Conservation (phyloP, 768 basidiomycete species). For the Leccinellum rugosiceps region DNA sequence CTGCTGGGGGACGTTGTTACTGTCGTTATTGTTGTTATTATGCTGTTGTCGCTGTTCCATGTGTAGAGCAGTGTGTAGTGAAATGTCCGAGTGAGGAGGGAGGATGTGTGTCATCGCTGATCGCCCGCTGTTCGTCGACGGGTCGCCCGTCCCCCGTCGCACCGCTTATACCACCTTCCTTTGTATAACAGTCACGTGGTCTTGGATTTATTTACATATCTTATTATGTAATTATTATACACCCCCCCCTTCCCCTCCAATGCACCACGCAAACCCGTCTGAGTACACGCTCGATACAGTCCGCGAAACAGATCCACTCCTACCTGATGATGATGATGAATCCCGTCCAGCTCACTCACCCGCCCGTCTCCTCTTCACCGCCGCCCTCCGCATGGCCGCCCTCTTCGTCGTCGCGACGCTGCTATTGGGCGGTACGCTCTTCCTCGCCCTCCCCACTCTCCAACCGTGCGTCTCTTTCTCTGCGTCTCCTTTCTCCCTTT, state of each 20-base stretch:
- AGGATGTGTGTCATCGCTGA: conserved; percentile 46
- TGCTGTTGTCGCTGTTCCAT: conserved; percentile 64
- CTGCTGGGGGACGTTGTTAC: conserved; percentile 25
- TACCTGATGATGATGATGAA: conserved; percentile 29
- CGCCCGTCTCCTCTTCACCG: conserved; percentile 66
- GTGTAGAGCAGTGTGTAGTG: conserved; percentile 60
- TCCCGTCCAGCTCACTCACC: conserved; percentile 38
- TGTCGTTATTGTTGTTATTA: conserved; percentile 35
- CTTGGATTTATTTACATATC: not conserved
- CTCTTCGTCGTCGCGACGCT: conserved; percentile 71
- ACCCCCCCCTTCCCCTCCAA: not conserved
- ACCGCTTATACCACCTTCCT: conserved; percentile 11
- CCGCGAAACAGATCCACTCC: conserved; percentile 31
- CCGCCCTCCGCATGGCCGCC: conserved; percentile 78
- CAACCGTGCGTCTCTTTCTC: conserved; percentile 55
- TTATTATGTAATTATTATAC: not conserved
- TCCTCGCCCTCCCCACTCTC: conserved; percentile 74
- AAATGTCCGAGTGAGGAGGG: conserved; percentile 45
- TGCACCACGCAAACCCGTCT: conserved; percentile 38
- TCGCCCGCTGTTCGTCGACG: conserved; percentile 9
- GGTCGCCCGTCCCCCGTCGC: not conserved
- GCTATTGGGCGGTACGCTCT: conserved; percentile 74
- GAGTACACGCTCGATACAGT: conserved; percentile 68
- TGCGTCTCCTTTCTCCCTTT: not conserved
- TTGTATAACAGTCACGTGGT: conserved; percentile 24